Evolutionary conservation across 2,329 filamentous ascomycete genomes (phyloP), one percentile per base, ranked within the genome.

Genomic region (Aspergillus puulaauensis): DNA sequence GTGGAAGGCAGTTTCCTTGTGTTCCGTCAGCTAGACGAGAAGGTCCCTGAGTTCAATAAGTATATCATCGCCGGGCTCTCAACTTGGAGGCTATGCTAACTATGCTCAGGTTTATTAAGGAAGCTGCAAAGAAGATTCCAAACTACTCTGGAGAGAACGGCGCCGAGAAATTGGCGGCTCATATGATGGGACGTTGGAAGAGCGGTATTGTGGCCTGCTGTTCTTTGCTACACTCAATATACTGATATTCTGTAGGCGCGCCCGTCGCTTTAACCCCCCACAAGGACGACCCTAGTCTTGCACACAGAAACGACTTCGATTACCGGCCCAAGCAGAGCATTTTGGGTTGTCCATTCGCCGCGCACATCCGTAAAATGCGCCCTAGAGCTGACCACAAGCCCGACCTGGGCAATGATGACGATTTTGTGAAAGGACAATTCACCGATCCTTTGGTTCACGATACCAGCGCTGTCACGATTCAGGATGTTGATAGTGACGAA

Each of bases 311-410:
- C 59, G 63, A 75, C 15, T 80, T 80, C 63, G 64, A 70, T 19
- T 79, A 75, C 56, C 62, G 68, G 24, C 61, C 64, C 2, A 45
- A 63, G 12, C 66, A 65, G 9, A 72, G 76, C 45, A 66, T 71
- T 1, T 68, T 70, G 19, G 23, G 50, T 6, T 81, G 79, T 60
- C 79, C 79, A 1, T 78, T 79, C 47, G 77, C 77, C 0, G 76
- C 79, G 2, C 79, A 81, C 51, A 75, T 76, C 27, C 78, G 79
- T 43, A 81, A 81, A 68, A 79, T 74, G 41, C 77, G 78, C 43
- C 79, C 79, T 1, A 69, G 79, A 17, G 69, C 65, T 9, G 76
- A 80, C 54, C 9, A n/a, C 15, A n/a, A 15, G 40, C 12, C n/a
- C 9, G 14, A 15, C 17, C 14, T 40, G 37, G 37, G 37, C 14